Evolutionary conservation across 1,284 basidiomycete species (phyloP), one percentile per base, ranked within the genome.

Genomic region (Moesziomyces sp.): DNA sequence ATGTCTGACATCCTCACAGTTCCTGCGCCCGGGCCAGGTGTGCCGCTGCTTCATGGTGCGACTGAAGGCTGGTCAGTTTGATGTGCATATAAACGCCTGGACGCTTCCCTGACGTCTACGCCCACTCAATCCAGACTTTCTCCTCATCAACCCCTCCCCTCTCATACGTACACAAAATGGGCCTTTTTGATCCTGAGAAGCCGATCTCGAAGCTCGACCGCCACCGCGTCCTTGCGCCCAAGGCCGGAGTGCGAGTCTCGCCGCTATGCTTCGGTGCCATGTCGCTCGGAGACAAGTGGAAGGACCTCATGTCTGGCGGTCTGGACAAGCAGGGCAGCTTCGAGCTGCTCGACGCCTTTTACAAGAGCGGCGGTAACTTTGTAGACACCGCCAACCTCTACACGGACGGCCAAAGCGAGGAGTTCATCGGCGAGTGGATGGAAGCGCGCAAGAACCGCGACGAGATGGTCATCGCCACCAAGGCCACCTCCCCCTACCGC

Each of bases 341-440:
- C 35, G 71, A 67, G 19, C 60, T 78, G 35, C 70, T 78, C 30
- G 76, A 78, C 51, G 52, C 60, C 16, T 78, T 74, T 40, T 64
- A 69, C 65, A 66, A 70, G 48, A 58, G 58, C 16, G 88, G 18
- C 28, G 75, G 79, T 13, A 89, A 89, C 72, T 88, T 88, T 55
- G 88, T 89, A 60, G 88, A 89, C 63, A 89, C 88, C 0, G 85
- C 88, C 13, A 88, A 86, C 56, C 71, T 46, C 40, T 89, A 88
- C 62, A 87, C 88, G 56, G 85, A 87, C 40, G 88, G 87, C 48
- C 79, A 85, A 2, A 87, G 86, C 4, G 89, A 90, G 69, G 77
- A 81, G 44, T 86, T 88, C 60, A 86, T 89, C 40, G 89, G 89
- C 1, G 88, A 88, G 77, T 90, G 89, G 89, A 86, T 86, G 44